Percentiles rank a stretch among this genome's conserved stretches.
phyloP scores from a whole-genome alignment of 495 filamentous ascomycete species.

The Glonium stellatum region DNA sequence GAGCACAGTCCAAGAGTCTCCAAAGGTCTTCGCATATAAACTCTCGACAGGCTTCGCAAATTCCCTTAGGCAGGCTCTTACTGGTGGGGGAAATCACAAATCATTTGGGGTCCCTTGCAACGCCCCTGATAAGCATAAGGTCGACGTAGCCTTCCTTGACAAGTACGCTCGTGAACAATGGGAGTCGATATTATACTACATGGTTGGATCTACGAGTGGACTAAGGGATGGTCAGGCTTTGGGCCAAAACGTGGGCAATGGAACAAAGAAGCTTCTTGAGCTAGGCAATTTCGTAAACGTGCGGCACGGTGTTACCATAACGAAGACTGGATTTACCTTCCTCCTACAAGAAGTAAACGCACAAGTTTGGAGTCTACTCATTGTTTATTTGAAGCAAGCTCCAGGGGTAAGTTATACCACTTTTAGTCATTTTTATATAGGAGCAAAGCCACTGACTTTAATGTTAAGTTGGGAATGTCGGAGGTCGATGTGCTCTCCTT shows the following conservation, averaged over 20 bases:
- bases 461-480: slow-evolving; percentile 59
- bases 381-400: slow-evolving; percentile 86
- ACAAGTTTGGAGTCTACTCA: slow-evolving; percentile 90
- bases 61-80: slow-evolving; percentile 75
- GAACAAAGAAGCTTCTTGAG: slow-evolving; percentile 74
- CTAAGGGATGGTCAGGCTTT: slow-evolving; percentile 42
- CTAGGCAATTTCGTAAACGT: slow-evolving; percentile 72
- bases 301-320: slow-evolving; percentile 60
- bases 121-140: slow-evolving; percentile 47
- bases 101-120: slow-evolving; percentile 82
- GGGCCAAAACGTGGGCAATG: slow-evolving; percentile 52
- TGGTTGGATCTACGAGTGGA: slow-evolving; percentile 66
- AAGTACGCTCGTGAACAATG: slow-evolving; percentile 80
- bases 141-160: slow-evolving; percentile 69
- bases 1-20: slow-evolving; percentile 48
- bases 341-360: slow-evolving; percentile 90
- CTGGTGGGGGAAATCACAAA: slow-evolving; percentile 73
- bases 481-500: slow-evolving; percentile 90
- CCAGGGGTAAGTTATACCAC: slow-evolving; percentile 43
- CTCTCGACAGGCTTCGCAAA: slow-evolving; percentile 68
- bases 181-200: slow-evolving; percentile 92
- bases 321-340: slow-evolving; percentile 87
- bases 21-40: slow-evolving; percentile 56
- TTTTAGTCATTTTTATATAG: not conserved
- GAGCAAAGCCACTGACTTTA: not conserved